Evolutionary conservation across 2,329 filamentous ascomycete species (phyloP), one percentile per base, ranked within the genome.

Genomic region (Eutypella sp.): DNA sequence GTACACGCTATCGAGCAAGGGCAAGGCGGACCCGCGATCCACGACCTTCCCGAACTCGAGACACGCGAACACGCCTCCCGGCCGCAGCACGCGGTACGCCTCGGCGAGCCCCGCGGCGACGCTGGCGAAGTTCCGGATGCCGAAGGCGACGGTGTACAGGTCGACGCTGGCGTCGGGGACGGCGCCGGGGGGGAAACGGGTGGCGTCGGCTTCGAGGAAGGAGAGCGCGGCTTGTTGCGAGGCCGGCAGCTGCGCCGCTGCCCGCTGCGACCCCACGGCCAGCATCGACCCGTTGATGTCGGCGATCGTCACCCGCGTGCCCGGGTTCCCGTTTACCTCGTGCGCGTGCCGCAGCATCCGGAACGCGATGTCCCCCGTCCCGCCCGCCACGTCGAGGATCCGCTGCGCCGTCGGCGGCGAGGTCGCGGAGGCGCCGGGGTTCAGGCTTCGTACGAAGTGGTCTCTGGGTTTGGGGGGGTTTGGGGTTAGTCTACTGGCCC

Each of bases 231-330:
- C 70, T 49, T 79, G 81, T 54, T 84, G 75, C 20, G 72, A 68
- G 27, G 72, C 71, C 4, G 77, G 73, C 1, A 81, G 68, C 36
- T 20, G 4, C 20, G 74, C 57, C 19, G 83, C 71, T 18, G 89
- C 84, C 52, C 93, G 85, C 66, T 92, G 87, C 53, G 81, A 79
- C 46, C 93, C 93, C 60, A 96, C 93, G 10, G 81, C 81, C 1
- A 99, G 79, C 93, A 99, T 99, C 54, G 89, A 83, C 0, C 89
- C 81, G 71, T 99, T 99, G 72, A 99, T 99, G 71, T 99, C 93
- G 40, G 88, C 86, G 59, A 97, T 89, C 33, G 87, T 96, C 54
- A 99, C 89, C 63, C 80, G 84, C 5, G 91, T 88, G 57, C 85
- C 76, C 16, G 81, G 78, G 70, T 96, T 92, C 62, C 81, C 72